Conservation (phyloP, 345 rosid species). For the Ricinus communis region DNA sequence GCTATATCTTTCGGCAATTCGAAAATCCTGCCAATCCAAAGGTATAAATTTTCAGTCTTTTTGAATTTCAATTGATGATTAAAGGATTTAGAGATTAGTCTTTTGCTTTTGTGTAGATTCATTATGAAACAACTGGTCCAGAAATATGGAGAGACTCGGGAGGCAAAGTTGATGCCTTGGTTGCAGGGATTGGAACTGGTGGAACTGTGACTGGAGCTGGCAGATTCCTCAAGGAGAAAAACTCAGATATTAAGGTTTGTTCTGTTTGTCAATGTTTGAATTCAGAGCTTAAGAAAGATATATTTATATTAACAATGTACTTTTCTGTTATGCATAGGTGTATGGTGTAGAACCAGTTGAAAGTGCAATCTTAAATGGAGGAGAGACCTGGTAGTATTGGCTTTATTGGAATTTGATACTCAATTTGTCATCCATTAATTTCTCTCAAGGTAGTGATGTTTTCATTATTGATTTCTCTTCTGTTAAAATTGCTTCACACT, state of each 20-base stretch:
- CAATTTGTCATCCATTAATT: not conserved
- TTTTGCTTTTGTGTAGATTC: constrained; percentile 44
- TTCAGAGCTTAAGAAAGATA: too few species aligned
- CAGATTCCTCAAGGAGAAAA: constrained; percentile 62
- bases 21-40: constrained; percentile 69
- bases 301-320: not conserved
- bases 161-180: constrained; percentile 62
- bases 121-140: constrained; percentile 68
- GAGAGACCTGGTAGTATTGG: constrained; percentile 57
- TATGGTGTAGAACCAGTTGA: constrained; percentile 86
- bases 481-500: not conserved
- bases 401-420: not conserved
- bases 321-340: constrained; percentile 42
- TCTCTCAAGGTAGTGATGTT: not conserved
- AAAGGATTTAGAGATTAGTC: not conserved
- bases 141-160: constrained; percentile 74
- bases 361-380: constrained; percentile 81
- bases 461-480: not conserved
- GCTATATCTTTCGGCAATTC: constrained; percentile 54
- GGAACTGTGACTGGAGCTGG: constrained; percentile 80
- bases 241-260: constrained; percentile 53
- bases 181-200: constrained; percentile 88
- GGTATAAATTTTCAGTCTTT: constrained; percentile 32
- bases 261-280: not conserved
- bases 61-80: not conserved